phyloP scores from a whole-genome alignment of 2,329 filamentous ascomycete species.

The Paraphoma sp. region DNA sequence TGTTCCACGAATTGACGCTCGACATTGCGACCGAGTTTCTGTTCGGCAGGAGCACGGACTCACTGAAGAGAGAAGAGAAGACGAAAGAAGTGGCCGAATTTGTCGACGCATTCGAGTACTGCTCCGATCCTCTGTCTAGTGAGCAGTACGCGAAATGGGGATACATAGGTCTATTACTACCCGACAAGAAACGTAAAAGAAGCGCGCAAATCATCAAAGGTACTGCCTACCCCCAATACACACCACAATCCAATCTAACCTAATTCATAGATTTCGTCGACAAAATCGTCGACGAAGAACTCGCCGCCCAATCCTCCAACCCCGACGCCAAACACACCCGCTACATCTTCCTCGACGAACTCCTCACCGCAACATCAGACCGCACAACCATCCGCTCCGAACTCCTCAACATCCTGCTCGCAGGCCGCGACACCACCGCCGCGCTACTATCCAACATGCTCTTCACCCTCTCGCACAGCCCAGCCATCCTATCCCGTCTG shows the following conservation, averaged over 20 bases:
- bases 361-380: constrained; percentile 26
- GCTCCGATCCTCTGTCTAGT: constrained; percentile 17
- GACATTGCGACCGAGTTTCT: constrained; percentile 35
- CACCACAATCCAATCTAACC: not conserved
- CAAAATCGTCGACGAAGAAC: constrained; percentile 19
- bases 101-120: constrained; percentile 33
- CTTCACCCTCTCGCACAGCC: constrained; percentile 45
- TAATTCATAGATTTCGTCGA: constrained; percentile 15
- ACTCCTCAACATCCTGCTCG: constrained; percentile 42
- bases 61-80: constrained; percentile 2
- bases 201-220: not conserved
- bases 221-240: not conserved
- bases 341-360: constrained; percentile 34
- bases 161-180: constrained; percentile 16
- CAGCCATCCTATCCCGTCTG: constrained; percentile 37
- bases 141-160: constrained; percentile 19
- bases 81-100: constrained; percentile 16
- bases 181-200: constrained; percentile 13
- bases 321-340: constrained; percentile 2
- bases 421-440: constrained; percentile 44
- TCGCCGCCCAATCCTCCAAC: constrained; percentile 1
- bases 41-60: constrained; percentile 32
- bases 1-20: constrained; percentile 33
- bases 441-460: constrained; percentile 41
- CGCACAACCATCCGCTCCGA: constrained; percentile 30